Percentiles rank a stretch among this genome's conserved stretches.
phyloP scores from a whole-genome alignment of 148 eudicot species.

The Talinum fruticosum region DNA sequence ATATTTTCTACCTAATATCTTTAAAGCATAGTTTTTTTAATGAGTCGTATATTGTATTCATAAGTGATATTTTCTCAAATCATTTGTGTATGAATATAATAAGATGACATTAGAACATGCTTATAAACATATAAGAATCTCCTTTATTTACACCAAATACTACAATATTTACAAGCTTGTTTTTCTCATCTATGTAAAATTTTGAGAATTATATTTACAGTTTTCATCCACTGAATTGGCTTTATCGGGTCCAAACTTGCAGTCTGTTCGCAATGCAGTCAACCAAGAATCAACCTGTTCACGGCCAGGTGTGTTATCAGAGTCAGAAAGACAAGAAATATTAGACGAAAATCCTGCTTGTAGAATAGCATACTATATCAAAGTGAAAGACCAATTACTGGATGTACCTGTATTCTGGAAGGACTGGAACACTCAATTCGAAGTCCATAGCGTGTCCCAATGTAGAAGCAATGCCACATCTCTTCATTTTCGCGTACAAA shows the following conservation, averaged over 20 bases:
- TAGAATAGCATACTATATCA: neutral
- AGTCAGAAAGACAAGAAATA: neutral
- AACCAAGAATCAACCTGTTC: slow-evolving; percentile 72
- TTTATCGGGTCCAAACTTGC: slow-evolving; percentile 42
- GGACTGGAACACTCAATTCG: slow-evolving; percentile 77
- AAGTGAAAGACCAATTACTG: neutral
- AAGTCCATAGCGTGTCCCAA: slow-evolving; percentile 67
- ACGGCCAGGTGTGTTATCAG: neutral
- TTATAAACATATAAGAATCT: too few species aligned
- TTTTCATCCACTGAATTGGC: slow-evolving; percentile 20
- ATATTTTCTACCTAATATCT: too few species aligned
- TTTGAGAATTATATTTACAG: slow-evolving; percentile 15
- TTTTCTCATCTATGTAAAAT: slow-evolving; percentile 25
- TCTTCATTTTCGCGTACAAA: slow-evolving; percentile 69
- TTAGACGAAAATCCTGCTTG: neutral
- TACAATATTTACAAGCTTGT: slow-evolving; percentile 22
- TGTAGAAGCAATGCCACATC: slow-evolving; percentile 63
- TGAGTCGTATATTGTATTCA: too few species aligned
- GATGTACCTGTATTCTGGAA: slow-evolving; percentile 68
- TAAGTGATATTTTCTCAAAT: too few species aligned
- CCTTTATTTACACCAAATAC: slow-evolving; percentile 21
- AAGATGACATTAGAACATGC: too few species aligned
- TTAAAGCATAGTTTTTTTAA: too few species aligned
- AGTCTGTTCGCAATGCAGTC: slow-evolving; percentile 48
- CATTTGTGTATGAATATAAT: too few species aligned